phyloP scores from a whole-genome alignment of 2,329 filamentous ascomycete genomes.

The Ceratocystis albifundus region DNA sequence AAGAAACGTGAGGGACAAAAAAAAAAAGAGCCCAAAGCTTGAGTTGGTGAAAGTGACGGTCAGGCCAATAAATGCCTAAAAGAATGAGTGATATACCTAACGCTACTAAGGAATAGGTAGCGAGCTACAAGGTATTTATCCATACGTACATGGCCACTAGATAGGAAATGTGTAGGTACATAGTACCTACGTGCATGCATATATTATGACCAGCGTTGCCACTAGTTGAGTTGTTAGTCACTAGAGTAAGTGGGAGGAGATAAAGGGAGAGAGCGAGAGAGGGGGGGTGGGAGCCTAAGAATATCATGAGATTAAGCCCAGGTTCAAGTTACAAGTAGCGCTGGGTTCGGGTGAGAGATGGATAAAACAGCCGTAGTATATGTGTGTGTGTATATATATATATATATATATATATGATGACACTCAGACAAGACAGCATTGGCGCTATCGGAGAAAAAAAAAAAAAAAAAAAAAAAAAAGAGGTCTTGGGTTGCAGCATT shows the following conservation, averaged over 20 bases:
- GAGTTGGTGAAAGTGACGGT: not conserved
- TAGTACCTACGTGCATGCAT: conserved; percentile 3
- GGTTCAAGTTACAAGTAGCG: not conserved
- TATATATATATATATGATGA: not conserved
- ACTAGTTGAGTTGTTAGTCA: conserved; percentile 1
- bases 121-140: not conserved
- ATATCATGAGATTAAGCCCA: not conserved
- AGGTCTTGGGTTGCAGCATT: not conserved
- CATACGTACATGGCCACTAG: not conserved
- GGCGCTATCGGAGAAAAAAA: conserved; percentile 5
- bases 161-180: not conserved
- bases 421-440: conserved; percentile 1
- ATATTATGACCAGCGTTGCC: conserved; percentile 4
- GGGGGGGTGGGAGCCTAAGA: not conserved
- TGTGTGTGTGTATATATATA: no score
- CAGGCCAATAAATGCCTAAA: conserved; percentile 3
- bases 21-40: conserved; percentile 3
- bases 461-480: conserved; percentile 8
- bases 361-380: not conserved
- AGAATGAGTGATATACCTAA: conserved; percentile 9
- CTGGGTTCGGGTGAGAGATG: not conserved
- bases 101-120: not conserved
- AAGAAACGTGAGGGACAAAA: not conserved
- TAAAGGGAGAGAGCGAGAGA: not conserved
- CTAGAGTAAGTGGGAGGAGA: not conserved